These are phyloP conservation scores for Exophiala viscosa DNA, from an alignment of 2,329 filamentous ascomycete species.

Conservation along the genomic window DNA sequence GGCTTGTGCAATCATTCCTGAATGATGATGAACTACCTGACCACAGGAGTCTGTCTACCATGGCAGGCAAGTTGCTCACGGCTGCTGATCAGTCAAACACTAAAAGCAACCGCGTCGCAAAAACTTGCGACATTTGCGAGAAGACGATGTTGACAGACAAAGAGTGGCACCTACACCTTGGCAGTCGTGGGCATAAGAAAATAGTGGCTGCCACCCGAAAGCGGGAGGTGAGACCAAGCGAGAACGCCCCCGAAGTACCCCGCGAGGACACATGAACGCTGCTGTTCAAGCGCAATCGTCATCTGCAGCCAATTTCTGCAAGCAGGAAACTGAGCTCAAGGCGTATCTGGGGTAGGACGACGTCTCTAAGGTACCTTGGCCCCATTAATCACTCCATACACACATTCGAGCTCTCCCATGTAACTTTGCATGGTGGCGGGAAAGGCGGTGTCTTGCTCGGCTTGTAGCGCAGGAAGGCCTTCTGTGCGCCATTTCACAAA, in stretches of 20 bases:
- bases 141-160: conserved; percentile 53
- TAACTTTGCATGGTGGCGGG: not conserved
- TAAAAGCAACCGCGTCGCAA: conserved; percentile 47
- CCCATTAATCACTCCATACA: too few relatives aligned
- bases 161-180: conserved; percentile 57
- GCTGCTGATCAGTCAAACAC: conserved; percentile 50
- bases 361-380: too few relatives aligned
- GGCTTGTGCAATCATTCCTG: conserved; percentile 63
- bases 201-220: conserved; percentile 24
- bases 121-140: conserved; percentile 68
- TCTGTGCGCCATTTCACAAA: conserved; percentile 68
- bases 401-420: not conserved
- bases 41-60: conserved; percentile 55
- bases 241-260: not conserved
- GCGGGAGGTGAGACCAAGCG: not conserved
- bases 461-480: conserved; percentile 9
- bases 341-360: not conserved
- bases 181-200: conserved; percentile 57
- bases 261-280: too few relatives aligned
- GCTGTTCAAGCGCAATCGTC: too few relatives aligned
- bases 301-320: too few relatives aligned
- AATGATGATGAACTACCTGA: conserved; percentile 51
- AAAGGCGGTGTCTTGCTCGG: not conserved
- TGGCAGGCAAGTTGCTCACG: conserved; percentile 56
- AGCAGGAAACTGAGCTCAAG: not conserved